Base-by-base conservation (phyloP, 2,329 filamentous ascomycete genomes). In the Camptophora hylomeconis region DNA sequence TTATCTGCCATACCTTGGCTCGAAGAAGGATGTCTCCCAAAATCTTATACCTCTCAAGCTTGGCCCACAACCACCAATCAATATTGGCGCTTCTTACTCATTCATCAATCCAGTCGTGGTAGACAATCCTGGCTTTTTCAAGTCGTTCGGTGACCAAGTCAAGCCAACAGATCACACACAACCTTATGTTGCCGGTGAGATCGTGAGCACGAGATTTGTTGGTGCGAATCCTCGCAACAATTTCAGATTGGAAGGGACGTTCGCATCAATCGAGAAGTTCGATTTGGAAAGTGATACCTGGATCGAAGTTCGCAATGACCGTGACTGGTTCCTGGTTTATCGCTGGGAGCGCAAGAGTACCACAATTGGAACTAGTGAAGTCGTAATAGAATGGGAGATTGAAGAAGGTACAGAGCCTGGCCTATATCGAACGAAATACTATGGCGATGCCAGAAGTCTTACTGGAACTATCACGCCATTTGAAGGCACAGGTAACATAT, bases 201-300 rank as follows among this genome's bases (percentile, higher is more conserved):
- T 60, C 3, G 70, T 86, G 26, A 66, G 59, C 10, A 77, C 67
- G 0, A 73, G 65, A 0, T 94, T 94, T 51, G 70, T 87, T 2
- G 87, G 77, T 10, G 86, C 86, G 1, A 93, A 93, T 46, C 87
- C 87, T 10, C 70, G 87, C 17, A 94, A 94, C 51, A 80, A 93
- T 40, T 69, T 94, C 17, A 70, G 74, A 2, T 70, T 82, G 2
- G 86, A 81, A 45, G 66, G 64, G 3, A 92, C 83, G 0, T 94
- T 74, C 52, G 76, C 76, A 0, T 71, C 79, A 0, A 68, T 94
- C 0, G 84, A 94, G 58, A 62, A 61, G 46, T 61, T 70, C 26
- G 50, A 63, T 18, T 39, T 44, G 20, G 46, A 49, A 31, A 55
- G 42, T 16, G 58, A 48, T 9, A 45, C 28, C 0, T 94, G 87